Conservation (phyloP, 805 yeast species). For the Metschnikowia henanensis region DNA sequence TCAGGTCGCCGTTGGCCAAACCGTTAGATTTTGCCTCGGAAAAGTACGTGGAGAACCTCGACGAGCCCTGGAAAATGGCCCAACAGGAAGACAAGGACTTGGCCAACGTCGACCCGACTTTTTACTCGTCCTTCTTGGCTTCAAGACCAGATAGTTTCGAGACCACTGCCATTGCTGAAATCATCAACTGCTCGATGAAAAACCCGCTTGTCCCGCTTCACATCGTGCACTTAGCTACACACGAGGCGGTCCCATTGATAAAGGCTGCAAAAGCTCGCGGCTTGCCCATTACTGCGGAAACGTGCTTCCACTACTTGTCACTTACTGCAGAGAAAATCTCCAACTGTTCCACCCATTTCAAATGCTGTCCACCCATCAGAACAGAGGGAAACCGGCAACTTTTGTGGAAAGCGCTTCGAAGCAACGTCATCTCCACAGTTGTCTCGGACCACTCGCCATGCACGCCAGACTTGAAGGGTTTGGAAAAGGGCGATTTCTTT, state of each 20-base stretch:
- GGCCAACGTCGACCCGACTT: conserved; percentile 54
- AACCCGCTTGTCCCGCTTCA: conserved; percentile 71
- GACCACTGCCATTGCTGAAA: conserved; percentile 74
- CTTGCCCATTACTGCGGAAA: conserved; percentile 79
- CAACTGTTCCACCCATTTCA: conserved; percentile 76
- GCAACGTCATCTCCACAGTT: conserved; percentile 71
- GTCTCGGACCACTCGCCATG: conserved; percentile 97
- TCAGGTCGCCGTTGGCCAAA: conserved; percentile 25
- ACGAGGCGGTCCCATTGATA: conserved; percentile 76
- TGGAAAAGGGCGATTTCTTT: conserved; percentile 82
- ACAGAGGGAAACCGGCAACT: conserved; percentile 65
- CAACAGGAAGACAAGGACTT: conserved; percentile 41
- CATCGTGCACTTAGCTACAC: conserved; percentile 87
- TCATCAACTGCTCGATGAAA: conserved; percentile 59
- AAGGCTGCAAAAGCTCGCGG: conserved; percentile 58
- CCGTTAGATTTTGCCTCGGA: conserved; percentile 20
- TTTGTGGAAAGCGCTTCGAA: conserved; percentile 76
- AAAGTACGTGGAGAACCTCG: conserved; percentile 17
- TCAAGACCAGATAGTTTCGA: conserved; percentile 91
- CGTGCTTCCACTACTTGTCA: conserved; percentile 90
- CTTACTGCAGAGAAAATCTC: conserved; percentile 77
- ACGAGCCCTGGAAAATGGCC: conserved; percentile 44
- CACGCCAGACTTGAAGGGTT: conserved; percentile 84
- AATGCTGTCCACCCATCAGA: conserved; percentile 95
- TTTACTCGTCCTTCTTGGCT: conserved; percentile 71